phyloP scores from a whole-genome alignment of 1,284 basidiomycete species.

The Tilletia horrida region DNA sequence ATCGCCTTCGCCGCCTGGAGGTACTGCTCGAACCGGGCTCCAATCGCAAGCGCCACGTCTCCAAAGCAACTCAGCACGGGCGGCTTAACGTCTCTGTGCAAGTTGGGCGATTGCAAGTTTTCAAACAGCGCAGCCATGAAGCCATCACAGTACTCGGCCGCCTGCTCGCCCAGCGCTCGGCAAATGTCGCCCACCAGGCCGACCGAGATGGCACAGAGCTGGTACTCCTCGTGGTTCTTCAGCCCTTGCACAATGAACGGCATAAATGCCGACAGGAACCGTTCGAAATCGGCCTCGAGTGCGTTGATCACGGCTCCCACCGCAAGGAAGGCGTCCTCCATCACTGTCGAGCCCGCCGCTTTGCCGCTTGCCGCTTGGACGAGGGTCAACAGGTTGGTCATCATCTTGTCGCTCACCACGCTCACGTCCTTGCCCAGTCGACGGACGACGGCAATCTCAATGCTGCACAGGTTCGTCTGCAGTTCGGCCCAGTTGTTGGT shows the following conservation, averaged over 20 bases:
- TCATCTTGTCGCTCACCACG: slow-evolving; percentile 87
- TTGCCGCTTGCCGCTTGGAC: slow-evolving; percentile 69
- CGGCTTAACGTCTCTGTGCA: slow-evolving; percentile 94
- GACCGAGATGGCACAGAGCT: slow-evolving; percentile 90
- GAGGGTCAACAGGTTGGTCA: slow-evolving; percentile 83
- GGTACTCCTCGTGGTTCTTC: slow-evolving; percentile 87
- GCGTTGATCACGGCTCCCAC: slow-evolving; percentile 72
- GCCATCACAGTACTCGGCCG: slow-evolving; percentile 73
- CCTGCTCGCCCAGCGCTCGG: slow-evolving; percentile 80
- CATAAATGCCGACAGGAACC: slow-evolving; percentile 85
- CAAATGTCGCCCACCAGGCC: slow-evolving; percentile 94
- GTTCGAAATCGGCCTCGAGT: slow-evolving; percentile 77
- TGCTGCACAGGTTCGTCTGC: slow-evolving; percentile 87
- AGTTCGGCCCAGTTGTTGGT: slow-evolving; percentile 98
- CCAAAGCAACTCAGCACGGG: slow-evolving; percentile 92
- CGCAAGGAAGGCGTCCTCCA: slow-evolving; percentile 94
- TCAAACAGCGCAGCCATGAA: slow-evolving; percentile 90
- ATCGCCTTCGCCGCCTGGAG: slow-evolving; percentile 86
- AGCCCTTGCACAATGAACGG: slow-evolving; percentile 87
- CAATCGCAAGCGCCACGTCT: slow-evolving; percentile 91
- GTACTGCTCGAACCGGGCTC: slow-evolving; percentile 78
- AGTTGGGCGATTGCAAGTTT: slow-evolving; percentile 83
- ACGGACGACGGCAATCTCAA: slow-evolving; percentile 48
- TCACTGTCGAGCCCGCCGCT: slow-evolving; percentile 73
- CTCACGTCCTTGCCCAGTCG: slow-evolving; percentile 79